phyloP scores from a whole-genome alignment of 1,284 basidiomycete genomes.

The Apiotrichum akiyoshidainum region DNA sequence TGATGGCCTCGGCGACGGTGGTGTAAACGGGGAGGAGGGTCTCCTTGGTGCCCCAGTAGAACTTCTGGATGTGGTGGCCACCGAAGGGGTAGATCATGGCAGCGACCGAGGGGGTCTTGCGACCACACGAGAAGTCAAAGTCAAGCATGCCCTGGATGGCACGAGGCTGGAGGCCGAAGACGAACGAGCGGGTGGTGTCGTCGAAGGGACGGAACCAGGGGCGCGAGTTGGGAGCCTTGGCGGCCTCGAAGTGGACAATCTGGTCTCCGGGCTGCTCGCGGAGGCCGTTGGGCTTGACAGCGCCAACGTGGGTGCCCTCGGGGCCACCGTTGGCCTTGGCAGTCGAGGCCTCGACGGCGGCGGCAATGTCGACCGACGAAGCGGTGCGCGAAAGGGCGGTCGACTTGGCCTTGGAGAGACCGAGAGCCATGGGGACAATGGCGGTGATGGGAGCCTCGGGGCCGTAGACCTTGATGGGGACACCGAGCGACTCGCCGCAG shows the following conservation, averaged over 20 bases:
- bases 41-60: constrained; percentile 99
- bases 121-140: constrained; percentile 98
- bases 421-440: constrained; percentile 95
- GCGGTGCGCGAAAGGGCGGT: constrained; percentile 47
- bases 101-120: constrained; percentile 86
- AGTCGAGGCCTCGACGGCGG: constrained; percentile 33
- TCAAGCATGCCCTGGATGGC: constrained; percentile 99
- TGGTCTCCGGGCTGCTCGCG: constrained; percentile 70
- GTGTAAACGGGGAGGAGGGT: constrained; percentile 97
- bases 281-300: constrained; percentile 69
- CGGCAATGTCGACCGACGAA: constrained; percentile 40
- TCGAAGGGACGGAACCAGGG: constrained; percentile 89
- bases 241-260: constrained; percentile 74
- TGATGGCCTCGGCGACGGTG: constrained; percentile 81
- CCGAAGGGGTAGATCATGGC: constrained; percentile 99
- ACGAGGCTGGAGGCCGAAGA: constrained; percentile 97
- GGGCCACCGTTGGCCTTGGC: constrained; percentile 34
- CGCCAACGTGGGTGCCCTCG: constrained; percentile 57
- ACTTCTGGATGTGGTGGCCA: constrained; percentile 99
- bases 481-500: constrained; percentile 93
- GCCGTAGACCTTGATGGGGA: constrained; percentile 94
- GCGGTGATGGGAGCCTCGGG: constrained; percentile 98
- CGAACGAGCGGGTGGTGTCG: constrained; percentile 85
- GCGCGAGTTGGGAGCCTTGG: constrained; percentile 54
- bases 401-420: constrained; percentile 59